Percentiles rank a stretch among this genome's conserved stretches.
Conservation (phyloP, 2,329 filamentous ascomycete species). For the Pestalotiopsis sp. region DNA sequence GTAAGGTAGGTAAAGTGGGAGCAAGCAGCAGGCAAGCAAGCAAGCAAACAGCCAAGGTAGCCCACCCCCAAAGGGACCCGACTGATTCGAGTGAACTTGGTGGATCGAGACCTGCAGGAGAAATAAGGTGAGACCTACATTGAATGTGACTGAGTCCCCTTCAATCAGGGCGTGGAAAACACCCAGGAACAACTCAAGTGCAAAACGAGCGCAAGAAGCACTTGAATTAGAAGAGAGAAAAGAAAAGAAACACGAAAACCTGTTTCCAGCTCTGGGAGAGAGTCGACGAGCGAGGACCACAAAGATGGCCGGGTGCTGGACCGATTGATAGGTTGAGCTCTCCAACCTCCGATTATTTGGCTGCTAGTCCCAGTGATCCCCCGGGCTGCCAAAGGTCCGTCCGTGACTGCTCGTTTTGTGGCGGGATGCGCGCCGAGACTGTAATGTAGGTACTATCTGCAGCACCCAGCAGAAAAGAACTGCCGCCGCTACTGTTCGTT, state of each 20-base stretch:
- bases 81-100: slow-evolving; percentile 2
- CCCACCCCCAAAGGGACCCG: neutral
- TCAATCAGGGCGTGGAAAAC: neutral
- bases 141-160: slow-evolving; percentile 5
- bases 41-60: neutral
- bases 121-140: slow-evolving; percentile 11
- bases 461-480: slow-evolving; percentile 18
- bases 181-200: neutral
- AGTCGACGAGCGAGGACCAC: neutral
- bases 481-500: slow-evolving; percentile 12
- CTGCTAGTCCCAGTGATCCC: slow-evolving; percentile 7
- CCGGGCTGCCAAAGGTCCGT: neutral
- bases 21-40: neutral
- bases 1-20: neutral
- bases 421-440: slow-evolving; percentile 12
- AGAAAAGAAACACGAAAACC: slow-evolving; percentile 12
- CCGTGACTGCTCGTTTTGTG: neutral
- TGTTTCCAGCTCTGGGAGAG: slow-evolving; percentile 16
- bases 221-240: neutral
- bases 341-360: slow-evolving; percentile 10
- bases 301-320: neutral
- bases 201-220: slow-evolving; percentile 1
- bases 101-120: slow-evolving; percentile 1
- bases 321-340: neutral
- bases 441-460: neutral